Percentiles rank a stretch among this genome's conserved stretches.
phyloP scores from a whole-genome alignment of 1,284 basidiomycete species.

The Ganoderma sinense region DNA sequence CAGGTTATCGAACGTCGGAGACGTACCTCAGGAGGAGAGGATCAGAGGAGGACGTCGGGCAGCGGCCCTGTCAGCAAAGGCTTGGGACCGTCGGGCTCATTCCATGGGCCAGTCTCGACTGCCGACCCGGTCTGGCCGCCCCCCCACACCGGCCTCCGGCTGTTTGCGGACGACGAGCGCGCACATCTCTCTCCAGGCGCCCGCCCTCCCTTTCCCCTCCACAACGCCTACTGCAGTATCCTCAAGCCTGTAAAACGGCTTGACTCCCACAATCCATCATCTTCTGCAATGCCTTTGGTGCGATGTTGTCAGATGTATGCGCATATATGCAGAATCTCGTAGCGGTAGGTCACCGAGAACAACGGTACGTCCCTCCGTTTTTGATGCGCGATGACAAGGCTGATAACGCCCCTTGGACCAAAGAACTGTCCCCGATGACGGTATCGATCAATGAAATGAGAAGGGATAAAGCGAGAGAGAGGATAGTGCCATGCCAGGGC shows the following conservation, averaged over 20 bases:
- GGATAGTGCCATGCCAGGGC: background rate
- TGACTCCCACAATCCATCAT: background rate
- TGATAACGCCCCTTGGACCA: background rate
- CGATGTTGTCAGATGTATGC: background rate
- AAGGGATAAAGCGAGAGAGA: background rate
- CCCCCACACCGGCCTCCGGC: background rate
- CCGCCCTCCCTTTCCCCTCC: background rate
- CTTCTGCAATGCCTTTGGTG: background rate
- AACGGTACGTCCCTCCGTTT: background rate
- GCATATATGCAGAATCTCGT: background rate
- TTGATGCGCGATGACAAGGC: background rate
- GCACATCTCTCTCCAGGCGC: background rate
- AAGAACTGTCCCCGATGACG: background rate
- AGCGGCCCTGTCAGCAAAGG: constrained; percentile 7
- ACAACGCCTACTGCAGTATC: background rate
- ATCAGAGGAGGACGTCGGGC: constrained; percentile 1
- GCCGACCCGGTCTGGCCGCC: background rate
- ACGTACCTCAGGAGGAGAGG: constrained; percentile 12
- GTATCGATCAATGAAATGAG: background rate
- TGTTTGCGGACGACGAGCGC: constrained; percentile 1
- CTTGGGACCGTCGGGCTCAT: background rate
- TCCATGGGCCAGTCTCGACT: background rate
- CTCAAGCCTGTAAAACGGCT: background rate
- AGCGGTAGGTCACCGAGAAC: too few species aligned
- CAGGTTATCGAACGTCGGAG: background rate